phyloP scores from a whole-genome alignment of 1,139 yeast species.

The Taiozyma sp. region DNA sequence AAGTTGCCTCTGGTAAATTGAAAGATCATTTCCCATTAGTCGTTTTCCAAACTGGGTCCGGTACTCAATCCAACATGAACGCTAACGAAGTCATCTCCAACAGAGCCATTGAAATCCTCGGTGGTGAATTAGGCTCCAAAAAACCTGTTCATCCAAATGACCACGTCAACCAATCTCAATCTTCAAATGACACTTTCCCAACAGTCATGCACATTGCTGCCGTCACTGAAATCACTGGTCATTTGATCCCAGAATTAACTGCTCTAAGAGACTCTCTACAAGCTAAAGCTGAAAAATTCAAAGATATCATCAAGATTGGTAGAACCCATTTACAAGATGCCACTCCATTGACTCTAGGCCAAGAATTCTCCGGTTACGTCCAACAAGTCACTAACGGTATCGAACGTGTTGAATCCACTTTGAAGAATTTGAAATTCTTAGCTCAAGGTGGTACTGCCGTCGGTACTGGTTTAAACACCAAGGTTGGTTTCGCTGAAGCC shows the following conservation, averaged over 20 bases:
- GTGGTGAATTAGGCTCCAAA: slow-evolving; percentile 89
- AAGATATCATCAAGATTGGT: slow-evolving; percentile 90
- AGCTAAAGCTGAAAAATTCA: slow-evolving; percentile 75
- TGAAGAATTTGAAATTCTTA: slow-evolving; percentile 71
- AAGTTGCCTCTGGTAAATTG: slow-evolving; percentile 87
- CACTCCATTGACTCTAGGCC: slow-evolving; percentile 95
- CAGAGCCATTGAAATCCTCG: slow-evolving; percentile 93
- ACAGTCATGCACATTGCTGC: slow-evolving; percentile 99
- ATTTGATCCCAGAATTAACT: slow-evolving; percentile 73
- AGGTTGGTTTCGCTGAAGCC: slow-evolving; percentile 77
- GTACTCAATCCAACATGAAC: slow-evolving; percentile 98
- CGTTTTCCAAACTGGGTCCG: slow-evolving; percentile 98
- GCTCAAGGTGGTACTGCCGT: slow-evolving; percentile 99
- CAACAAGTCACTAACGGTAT: slow-evolving; percentile 91
- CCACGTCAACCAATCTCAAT: slow-evolving; percentile 97
- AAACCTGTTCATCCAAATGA: slow-evolving; percentile 96
- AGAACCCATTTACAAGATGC: slow-evolving; percentile 99
- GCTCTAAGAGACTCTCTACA: slow-evolving; percentile 72
- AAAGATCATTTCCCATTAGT: slow-evolving; percentile 95
- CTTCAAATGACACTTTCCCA: slow-evolving; percentile 97
- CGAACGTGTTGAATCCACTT: slow-evolving; percentile 69
- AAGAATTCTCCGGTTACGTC: slow-evolving; percentile 95
- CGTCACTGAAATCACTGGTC: slow-evolving; percentile 74
- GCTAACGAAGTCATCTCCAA: slow-evolving; percentile 98
- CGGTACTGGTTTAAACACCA: slow-evolving; percentile 96